A percentile compares a stretch with the other conserved stretches of the same genome.
Conservation (phyloP, 495 filamentous ascomycete genomes). For the Haplographium delicatum region DNA sequence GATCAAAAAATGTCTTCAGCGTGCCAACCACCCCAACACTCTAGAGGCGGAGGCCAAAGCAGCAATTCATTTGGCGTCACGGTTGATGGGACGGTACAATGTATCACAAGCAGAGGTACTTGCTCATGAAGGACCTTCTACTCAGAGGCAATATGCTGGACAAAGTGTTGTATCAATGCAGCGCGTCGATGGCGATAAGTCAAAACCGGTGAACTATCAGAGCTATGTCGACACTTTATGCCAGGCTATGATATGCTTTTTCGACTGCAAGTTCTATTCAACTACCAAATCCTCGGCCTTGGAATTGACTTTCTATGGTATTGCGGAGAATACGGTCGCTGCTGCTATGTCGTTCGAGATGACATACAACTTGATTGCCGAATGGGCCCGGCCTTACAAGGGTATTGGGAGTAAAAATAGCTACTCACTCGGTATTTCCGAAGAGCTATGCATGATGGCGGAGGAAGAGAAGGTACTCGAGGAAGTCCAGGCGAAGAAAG, state of each 20-base stretch:
- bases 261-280: slow-evolving; percentile 22
- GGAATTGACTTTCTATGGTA: slow-evolving; percentile 30
- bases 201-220: slow-evolving; percentile 2
- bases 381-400: slow-evolving; percentile 26
- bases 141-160: slow-evolving; percentile 16
- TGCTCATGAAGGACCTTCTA: slow-evolving; percentile 14
- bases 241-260: slow-evolving; percentile 12
- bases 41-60: slow-evolving; percentile 27
- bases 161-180: slow-evolving; percentile 22
- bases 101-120: slow-evolving; percentile 28
- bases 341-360: slow-evolving; percentile 30
- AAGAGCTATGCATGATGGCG: slow-evolving; percentile 26
- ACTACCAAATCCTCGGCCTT: not conserved
- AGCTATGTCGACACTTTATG: slow-evolving; percentile 11
- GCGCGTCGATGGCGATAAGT: slow-evolving; percentile 2
- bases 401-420: slow-evolving; percentile 25
- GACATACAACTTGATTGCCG: slow-evolving; percentile 28
- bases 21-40: slow-evolving; percentile 24
- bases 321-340: slow-evolving; percentile 30
- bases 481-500: slow-evolving; percentile 21
- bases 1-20: slow-evolving; percentile 31
- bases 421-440: slow-evolving; percentile 29
- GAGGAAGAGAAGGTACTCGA: slow-evolving; percentile 24
- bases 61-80: slow-evolving; percentile 27
- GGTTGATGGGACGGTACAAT: slow-evolving; percentile 29